These are phyloP conservation scores for Sugiyamaella novakii DNA, from an alignment of 1,139 yeast genomes.

Conservation along the genomic window DNA sequence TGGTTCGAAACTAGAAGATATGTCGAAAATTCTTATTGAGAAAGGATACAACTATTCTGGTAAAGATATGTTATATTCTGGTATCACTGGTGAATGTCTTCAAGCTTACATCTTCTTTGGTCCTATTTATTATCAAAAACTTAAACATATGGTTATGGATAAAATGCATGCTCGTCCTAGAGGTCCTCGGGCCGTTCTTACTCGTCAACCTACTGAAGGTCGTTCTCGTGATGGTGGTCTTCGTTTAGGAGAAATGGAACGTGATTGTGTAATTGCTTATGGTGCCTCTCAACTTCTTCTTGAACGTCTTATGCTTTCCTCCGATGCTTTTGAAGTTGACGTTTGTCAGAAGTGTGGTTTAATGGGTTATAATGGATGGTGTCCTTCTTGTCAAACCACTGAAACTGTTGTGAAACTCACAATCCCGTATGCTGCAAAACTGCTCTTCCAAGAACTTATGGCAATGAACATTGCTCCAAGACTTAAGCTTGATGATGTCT, in stretches of 20 bases:
- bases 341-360: slow-evolving; percentile 95
- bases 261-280: slow-evolving; percentile 99
- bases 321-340: slow-evolving; percentile 97
- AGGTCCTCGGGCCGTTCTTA: slow-evolving; percentile 97
- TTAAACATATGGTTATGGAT: slow-evolving; percentile 98
- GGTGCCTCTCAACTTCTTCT: slow-evolving; percentile 95
- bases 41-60: slow-evolving; percentile 95
- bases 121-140: slow-evolving; percentile 94
- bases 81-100: slow-evolving; percentile 95
- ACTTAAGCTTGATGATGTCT: slow-evolving; percentile 83
- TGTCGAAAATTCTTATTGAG: slow-evolving; percentile 89
- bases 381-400: slow-evolving; percentile 89
- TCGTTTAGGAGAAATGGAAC: slow-evolving; percentile 98
- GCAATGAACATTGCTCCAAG: slow-evolving; percentile 99
- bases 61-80: slow-evolving; percentile 97
- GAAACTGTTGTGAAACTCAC: slow-evolving; percentile 91
- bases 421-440: slow-evolving; percentile 96
- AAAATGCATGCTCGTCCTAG: slow-evolving; percentile 99
- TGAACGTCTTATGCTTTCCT: slow-evolving; percentile 94
- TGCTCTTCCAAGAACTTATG: slow-evolving; percentile 90
- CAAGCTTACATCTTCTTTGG: slow-evolving; percentile 99
- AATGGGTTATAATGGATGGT: slow-evolving; percentile 98
- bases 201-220: slow-evolving; percentile 99
- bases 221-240: slow-evolving; percentile 99
- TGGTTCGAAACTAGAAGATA: slow-evolving; percentile 91